Conservation (phyloP, 306 rosid genomes). For the Sechiopsis laciniata region DNA sequence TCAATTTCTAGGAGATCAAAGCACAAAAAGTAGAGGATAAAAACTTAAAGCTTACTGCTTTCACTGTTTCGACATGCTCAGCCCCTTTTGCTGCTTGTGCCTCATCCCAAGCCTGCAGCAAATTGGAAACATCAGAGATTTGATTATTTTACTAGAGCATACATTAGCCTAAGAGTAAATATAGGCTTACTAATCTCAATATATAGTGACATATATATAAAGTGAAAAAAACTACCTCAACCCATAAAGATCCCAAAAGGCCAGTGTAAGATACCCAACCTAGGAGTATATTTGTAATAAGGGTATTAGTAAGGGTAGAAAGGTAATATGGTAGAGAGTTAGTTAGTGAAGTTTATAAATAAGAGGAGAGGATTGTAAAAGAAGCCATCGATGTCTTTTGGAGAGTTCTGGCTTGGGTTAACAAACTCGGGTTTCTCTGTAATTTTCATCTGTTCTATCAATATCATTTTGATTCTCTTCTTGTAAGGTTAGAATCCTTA, state of each 20-base stretch:
- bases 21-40: not conserved
- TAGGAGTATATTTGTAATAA: too few relatives aligned
- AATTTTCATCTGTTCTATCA: too few relatives aligned
- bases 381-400: too few relatives aligned
- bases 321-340: too few relatives aligned
- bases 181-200: not conserved
- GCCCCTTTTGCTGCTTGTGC: conserved; percentile 85
- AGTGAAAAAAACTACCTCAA: not conserved
- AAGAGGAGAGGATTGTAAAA: too few relatives aligned
- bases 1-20: not conserved
- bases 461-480: too few relatives aligned
- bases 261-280: too few relatives aligned
- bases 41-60: conserved; percentile 51
- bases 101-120: conserved; percentile 57
- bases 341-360: too few relatives aligned
- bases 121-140: conserved; percentile 24
- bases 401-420: too few relatives aligned
- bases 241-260: not conserved
- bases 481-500: too few relatives aligned
- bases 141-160: not conserved
- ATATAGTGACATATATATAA: not conserved
- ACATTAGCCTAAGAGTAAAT: not conserved
- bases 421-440: too few relatives aligned
- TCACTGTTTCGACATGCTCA: conserved; percentile 62
- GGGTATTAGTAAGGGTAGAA: too few relatives aligned